A percentile compares a stretch with the other conserved stretches of the same genome.
Evolutionary conservation across 371 early-diverging fungal species (phyloP).

Genomic region (Rhizopus stolonifer): DNA sequence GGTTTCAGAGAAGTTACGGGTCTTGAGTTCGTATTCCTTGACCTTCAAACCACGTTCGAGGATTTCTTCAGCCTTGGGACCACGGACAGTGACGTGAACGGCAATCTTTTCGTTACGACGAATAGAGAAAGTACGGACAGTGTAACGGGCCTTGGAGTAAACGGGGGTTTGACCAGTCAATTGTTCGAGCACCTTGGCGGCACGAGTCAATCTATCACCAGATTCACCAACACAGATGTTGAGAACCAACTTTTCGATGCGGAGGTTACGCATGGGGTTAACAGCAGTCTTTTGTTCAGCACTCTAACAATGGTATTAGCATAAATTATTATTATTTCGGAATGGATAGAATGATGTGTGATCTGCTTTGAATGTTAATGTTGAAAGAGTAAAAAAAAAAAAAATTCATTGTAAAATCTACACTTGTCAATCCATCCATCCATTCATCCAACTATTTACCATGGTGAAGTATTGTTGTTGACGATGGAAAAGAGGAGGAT

Average conservation of each 20-base stretch:
- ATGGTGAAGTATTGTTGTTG: conserved; percentile 1
- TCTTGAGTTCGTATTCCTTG: conserved; percentile 99
- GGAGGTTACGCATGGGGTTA: conserved; percentile 96
- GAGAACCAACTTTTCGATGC: conserved; percentile 99
- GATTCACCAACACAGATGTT: conserved; percentile 99
- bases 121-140: conserved; percentile 99
- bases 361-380: not conserved
- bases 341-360: too few relatives aligned
- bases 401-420: not conserved
- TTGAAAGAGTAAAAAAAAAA: not conserved
- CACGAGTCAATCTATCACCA: conserved; percentile 99
- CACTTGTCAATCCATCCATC: conserved; percentile 2
- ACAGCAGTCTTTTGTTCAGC: conserved; percentile 59
- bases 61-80: conserved; percentile 87
- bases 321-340: not conserved
- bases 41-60: conserved; percentile 99
- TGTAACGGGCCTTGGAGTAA: conserved; percentile 99
- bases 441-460: not conserved
- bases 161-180: conserved; percentile 99
- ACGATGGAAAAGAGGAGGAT: conserved; percentile 5
- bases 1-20: conserved; percentile 95
- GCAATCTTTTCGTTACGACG: conserved; percentile 99
- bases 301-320: conserved; percentile 41
- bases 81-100: conserved; percentile 99
- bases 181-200: conserved; percentile 99